phyloP scores from a whole-genome alignment of 805 yeast species.

The Nakazawaea siamensis region DNA sequence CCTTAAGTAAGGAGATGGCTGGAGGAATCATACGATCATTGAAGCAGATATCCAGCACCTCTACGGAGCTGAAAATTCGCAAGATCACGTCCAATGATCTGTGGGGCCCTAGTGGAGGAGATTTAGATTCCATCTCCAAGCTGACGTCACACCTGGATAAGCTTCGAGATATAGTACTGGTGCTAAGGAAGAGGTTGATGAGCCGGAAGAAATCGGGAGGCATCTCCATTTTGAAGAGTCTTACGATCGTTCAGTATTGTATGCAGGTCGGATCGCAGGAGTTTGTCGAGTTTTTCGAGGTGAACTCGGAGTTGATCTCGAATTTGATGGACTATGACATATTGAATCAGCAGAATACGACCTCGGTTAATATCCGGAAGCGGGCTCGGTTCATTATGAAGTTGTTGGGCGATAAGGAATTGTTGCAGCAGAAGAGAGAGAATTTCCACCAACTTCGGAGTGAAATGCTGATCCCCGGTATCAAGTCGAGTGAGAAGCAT shows the following conservation, averaged over 20 bases:
- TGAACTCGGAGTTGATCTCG: conserved; percentile 26
- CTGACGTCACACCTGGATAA: conserved; percentile 33
- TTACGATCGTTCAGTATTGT: conserved; percentile 43
- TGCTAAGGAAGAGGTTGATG: conserved; percentile 31
- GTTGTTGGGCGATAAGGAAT: conserved; percentile 22
- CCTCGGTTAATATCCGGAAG: conserved; percentile 26
- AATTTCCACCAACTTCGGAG: conserved; percentile 31
- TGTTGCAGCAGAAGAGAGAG: conserved; percentile 30
- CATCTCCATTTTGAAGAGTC: conserved; percentile 36
- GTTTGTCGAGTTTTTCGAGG: conserved; percentile 39
- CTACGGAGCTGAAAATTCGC: conserved; percentile 17
- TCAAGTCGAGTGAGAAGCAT: conserved; percentile 3
- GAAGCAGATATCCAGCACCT: conserved; percentile 5
- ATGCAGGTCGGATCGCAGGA: conserved; percentile 45
- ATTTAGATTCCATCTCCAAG: conserved; percentile 42
- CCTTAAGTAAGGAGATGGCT: conserved; percentile 1
- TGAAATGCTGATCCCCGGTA: conserved; percentile 34
- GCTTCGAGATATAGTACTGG: conserved; percentile 28
- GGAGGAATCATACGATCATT: conserved; percentile 7
- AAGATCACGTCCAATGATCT: conserved; percentile 45
- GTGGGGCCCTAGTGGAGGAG: conserved; percentile 48
- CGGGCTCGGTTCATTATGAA: conserved; percentile 27
- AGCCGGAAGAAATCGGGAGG: conserved; percentile 23
- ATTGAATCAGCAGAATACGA: conserved; percentile 14
- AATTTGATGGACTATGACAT: conserved; percentile 18